Base-by-base conservation (phyloP, 2,329 filamentous ascomycete genomes). In the Chrysosphaeria jannelii region DNA sequence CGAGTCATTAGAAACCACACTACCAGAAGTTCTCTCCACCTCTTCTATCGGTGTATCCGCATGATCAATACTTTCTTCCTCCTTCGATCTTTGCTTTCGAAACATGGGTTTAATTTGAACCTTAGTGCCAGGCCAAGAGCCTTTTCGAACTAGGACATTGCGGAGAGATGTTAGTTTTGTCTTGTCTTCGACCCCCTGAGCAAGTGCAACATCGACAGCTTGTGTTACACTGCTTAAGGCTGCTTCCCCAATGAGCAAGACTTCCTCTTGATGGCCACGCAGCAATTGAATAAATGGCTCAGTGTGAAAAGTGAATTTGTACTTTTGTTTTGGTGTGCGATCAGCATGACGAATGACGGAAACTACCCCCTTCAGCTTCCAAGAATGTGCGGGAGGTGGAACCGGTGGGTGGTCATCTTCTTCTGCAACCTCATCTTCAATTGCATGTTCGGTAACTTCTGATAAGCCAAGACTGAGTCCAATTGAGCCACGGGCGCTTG, bases 91-190 rank as follows among this genome's bases (percentile, higher is more conserved):
- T 36, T 76, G 67, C 47, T 81, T 90, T 24, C 79, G 66, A 44
- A 97, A 97, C 78, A 97, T 90, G 7, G 85, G 85, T 44, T 97
- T 97, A 41, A 97, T 93, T 44, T 97, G 85, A 3, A 97, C 78
- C 42, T 97, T 97, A 2, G 85, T 97, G 1, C 85, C 85, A 4
- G 78, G 68, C 71, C 81, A 91, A 11, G 65, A 66, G 2, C 79
- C 78, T 43, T 97, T 97, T 46, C 85, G 88, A 20, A 75, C 65
- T 5, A 97, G 49, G 5, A 88, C 81, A 30, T 81, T 81, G 28
- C 71, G 68, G 23, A 97, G 53, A 20, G 75, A 53, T 31, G 63
- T 67, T n/a, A 97, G 62, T 45, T 97, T 97, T 23, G 60, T 63
- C 23, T 55, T 55, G 36, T 97, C 88, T 41, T 97, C 85, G 11